Conservation (phyloP, 2,329 filamentous ascomycete genomes). For the Diaporthe eres region DNA sequence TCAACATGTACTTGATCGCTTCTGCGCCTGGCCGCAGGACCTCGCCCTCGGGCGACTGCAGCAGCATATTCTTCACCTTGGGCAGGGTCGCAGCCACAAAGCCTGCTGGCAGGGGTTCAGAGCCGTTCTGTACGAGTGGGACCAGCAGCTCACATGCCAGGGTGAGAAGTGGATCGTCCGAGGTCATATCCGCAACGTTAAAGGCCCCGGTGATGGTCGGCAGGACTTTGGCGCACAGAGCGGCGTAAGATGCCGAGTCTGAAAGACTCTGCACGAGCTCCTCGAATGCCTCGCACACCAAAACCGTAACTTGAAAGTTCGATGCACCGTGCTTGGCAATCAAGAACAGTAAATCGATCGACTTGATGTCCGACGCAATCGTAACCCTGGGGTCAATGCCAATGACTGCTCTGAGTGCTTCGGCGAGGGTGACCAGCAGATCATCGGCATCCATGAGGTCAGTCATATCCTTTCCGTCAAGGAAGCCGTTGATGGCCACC, state of each 20-base stretch:
- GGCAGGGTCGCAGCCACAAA: conserved; percentile 90
- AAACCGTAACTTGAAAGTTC: conserved; percentile 91
- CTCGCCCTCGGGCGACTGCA: conserved; percentile 88
- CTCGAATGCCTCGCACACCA: conserved; percentile 93
- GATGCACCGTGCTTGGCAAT: conserved; percentile 89
- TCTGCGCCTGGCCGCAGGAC: conserved; percentile 89
- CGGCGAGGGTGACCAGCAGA: conserved; percentile 89
- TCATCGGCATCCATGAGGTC: conserved; percentile 93
- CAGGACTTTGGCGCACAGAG: conserved; percentile 86
- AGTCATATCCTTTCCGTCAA: conserved; percentile 83
- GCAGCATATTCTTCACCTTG: conserved; percentile 85
- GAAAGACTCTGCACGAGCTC: conserved; percentile 82
- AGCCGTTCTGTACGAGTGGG: conserved; percentile 84
- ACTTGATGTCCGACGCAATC: conserved; percentile 78
- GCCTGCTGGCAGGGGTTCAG: conserved; percentile 86
- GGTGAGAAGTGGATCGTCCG: conserved; percentile 87
- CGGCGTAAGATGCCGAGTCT: conserved; percentile 78
- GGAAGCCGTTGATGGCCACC: conserved; percentile 78
- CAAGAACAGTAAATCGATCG: conserved; percentile 87
- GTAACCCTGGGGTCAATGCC: conserved; percentile 82
- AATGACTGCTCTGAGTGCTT: conserved; percentile 87
- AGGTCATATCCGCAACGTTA: conserved; percentile 87
- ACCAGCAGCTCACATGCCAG: conserved; percentile 84
- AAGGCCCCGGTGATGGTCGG: conserved; percentile 91
- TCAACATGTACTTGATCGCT: conserved; percentile 89